Percentiles rank a stretch among this genome's conserved stretches.
Conservation (phyloP, 2,329 filamentous ascomycete genomes). For the Fusarium stilboides region DNA sequence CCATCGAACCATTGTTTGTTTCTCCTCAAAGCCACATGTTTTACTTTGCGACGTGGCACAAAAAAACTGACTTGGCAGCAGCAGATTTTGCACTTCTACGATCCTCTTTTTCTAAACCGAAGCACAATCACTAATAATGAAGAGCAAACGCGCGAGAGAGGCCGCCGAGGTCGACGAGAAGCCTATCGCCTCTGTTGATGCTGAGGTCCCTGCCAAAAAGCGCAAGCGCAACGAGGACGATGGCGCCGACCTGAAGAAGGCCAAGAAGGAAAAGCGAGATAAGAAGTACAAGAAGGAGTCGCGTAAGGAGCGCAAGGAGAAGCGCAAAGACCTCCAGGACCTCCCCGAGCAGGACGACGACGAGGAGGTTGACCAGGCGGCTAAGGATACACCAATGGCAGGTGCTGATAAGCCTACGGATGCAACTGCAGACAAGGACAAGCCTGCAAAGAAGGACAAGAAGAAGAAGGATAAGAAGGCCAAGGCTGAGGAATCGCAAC, state of each 20-base stretch:
- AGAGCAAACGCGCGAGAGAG: conserved; percentile 60
- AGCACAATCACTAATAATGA: conserved; percentile 44
- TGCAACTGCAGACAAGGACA: conserved; percentile 37
- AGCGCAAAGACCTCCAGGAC: conserved; percentile 57
- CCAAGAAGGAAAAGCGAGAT: conserved; percentile 56
- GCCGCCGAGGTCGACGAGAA: conserved; percentile 51
- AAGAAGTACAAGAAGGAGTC: conserved; percentile 55
- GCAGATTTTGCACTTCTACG: conserved; percentile 26
- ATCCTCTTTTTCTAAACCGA: conserved; percentile 7
- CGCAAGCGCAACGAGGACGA: conserved; percentile 56
- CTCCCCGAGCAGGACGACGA: conserved; percentile 55
- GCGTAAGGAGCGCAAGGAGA: conserved; percentile 60
- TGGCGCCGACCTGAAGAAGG: conserved; percentile 48
- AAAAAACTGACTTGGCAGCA: conserved; percentile 23
- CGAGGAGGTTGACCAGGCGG: conserved; percentile 37
- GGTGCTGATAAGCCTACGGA: conserved; percentile 44
- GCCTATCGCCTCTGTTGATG: conserved; percentile 38
- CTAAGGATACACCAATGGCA: conserved; percentile 45
- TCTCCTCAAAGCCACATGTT: conserved; percentile 29
- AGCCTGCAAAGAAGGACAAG: conserved; percentile 48
- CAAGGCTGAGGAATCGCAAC: conserved; percentile 47
- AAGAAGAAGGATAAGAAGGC: conserved; percentile 51
- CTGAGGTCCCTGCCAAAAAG: conserved; percentile 54
- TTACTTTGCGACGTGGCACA: conserved; percentile 23
- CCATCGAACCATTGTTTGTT: conserved; percentile 22